Percentiles rank a stretch among this genome's conserved stretches.
Evolutionary conservation across 2,329 filamentous ascomycete genomes (phyloP).

Genomic region (Arthrobotrys megalospora): DNA sequence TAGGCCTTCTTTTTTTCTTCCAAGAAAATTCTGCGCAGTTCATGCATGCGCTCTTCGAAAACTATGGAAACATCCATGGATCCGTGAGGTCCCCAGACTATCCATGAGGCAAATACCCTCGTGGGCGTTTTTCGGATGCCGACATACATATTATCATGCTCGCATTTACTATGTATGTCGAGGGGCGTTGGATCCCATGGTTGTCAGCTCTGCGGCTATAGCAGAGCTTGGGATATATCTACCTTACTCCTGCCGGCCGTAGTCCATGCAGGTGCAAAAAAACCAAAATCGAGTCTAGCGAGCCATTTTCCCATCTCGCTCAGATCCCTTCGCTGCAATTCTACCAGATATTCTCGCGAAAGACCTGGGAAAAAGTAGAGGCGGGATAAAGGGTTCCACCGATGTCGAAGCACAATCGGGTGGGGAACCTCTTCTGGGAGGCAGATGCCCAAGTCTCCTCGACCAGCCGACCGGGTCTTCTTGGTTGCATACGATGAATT

Average conservation of each 20-base stretch:
- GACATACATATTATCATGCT: constrained; percentile 1
- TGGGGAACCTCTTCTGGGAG: constrained; percentile 30
- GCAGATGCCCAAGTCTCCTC: constrained; percentile 29
- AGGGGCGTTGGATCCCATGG: constrained; percentile 11
- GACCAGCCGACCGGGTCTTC: constrained; percentile 47
- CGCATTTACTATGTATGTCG: constrained; percentile 3
- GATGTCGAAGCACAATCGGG: constrained; percentile 38
- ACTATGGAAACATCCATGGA: neutral
- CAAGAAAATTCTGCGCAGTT: constrained; percentile 10
- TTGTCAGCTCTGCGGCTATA: constrained; percentile 46
- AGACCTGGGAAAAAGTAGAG: neutral
- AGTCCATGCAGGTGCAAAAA: constrained; percentile 17
- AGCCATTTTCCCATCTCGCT: constrained; percentile 32
- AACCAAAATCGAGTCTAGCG: constrained; percentile 19
- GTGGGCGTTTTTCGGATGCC: constrained; percentile 3
- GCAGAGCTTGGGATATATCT: constrained; percentile 22
- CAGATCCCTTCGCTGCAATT: constrained; percentile 21
- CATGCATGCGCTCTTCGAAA: neutral
- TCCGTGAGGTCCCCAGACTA: no score
- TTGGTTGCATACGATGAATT: constrained; percentile 7
- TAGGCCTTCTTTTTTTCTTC: neutral
- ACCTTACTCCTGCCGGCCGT: constrained; percentile 20
- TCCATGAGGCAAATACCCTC: constrained; percentile 1
- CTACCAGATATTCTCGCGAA: constrained; percentile 9
- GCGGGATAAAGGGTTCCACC: constrained; percentile 31